Evolutionary conservation across 352 stramenopile genomes (phyloP).

Genomic region (Nothophytophthora sp.): DNA sequence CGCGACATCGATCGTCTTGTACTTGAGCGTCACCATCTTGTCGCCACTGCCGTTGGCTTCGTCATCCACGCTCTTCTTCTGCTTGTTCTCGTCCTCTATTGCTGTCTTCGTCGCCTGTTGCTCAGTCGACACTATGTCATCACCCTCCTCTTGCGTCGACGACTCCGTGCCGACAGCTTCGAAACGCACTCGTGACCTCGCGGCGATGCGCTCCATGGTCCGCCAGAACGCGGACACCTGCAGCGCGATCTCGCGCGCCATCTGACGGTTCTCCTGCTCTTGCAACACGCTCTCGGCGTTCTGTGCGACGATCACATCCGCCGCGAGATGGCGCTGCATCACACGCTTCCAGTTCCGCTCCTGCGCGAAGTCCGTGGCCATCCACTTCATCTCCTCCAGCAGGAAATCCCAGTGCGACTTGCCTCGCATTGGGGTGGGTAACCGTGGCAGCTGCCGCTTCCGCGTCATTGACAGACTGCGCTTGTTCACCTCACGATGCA

Average conservation of each 20-base stretch:
- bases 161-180: constrained; percentile 35
- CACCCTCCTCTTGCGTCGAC: constrained; percentile 6
- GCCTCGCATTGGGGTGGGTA: constrained; percentile 46
- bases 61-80: constrained; percentile 20
- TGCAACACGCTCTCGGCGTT: constrained; percentile 69
- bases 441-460: constrained; percentile 72
- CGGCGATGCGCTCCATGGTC: constrained; percentile 83
- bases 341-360: constrained; percentile 96
- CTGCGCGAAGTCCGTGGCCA: constrained; percentile 96
- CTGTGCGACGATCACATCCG: constrained; percentile 61
- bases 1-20: constrained; percentile 40
- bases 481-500: constrained; percentile 43
- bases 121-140: constrained; percentile 11
- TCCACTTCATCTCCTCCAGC: constrained; percentile 97
- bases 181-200: constrained; percentile 72
- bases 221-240: constrained; percentile 85
- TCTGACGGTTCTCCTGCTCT: constrained; percentile 65
- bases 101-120: constrained; percentile 1
- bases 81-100: constrained; percentile 24
- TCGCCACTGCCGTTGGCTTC: constrained; percentile 2
- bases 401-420: constrained; percentile 94
- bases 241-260: constrained; percentile 63
- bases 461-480: constrained; percentile 41
- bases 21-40: constrained; percentile 29
- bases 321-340: constrained; percentile 59